Evolutionary conservation across 2,329 filamentous ascomycete genomes (phyloP), one percentile per base, ranked within the genome.

Genomic region (Elsinoe batatas): DNA sequence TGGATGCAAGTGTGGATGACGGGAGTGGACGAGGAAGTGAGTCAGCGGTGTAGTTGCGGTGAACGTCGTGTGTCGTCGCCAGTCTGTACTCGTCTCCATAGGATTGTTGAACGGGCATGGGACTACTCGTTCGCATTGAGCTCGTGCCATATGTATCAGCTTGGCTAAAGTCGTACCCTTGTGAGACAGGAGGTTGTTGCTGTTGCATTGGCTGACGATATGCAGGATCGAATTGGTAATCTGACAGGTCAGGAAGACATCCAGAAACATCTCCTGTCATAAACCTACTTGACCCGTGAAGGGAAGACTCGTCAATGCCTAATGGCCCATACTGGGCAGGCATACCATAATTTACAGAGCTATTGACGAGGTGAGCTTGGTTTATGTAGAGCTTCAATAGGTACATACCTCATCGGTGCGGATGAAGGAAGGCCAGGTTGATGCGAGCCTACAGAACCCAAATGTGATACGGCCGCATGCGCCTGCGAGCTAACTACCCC

Each of bases 81-180:
- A 55, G 40, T 35, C 53, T 40, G 32, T 55, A 55, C 37, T 55
- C 53, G 12, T 55, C 53, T 30, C 53, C 53, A 44, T 46, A 55
- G 20, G 22, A 26, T 37, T 42, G 40, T 33, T 55, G 53, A 13
- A 55, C 33, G 10, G 53, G 53, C 53, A 55, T 44, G 2, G 53
- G 53, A 47, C 53, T 55, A 38, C 53, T 55, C n/a, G 53, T 55
- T 42, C 53, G 53, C 38, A 47, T 44, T 5, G 22, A 30, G 18
- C 32, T 55, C 4, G 53, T 44, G 32, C 53, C 42, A 43, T 42
- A 42, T 15, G 36, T 44, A 22, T 42, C 38, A 35, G 53, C 53
- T 26, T 44, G 38, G 42, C 42, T 55, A 20, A 32, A 55, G 38
- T 42, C 42, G 18, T 55, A 55, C 7, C 37, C 18, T 47, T 55